Conservation (phyloP, 768 basidiomycete genomes). For the Amanita molliuscula region DNA sequence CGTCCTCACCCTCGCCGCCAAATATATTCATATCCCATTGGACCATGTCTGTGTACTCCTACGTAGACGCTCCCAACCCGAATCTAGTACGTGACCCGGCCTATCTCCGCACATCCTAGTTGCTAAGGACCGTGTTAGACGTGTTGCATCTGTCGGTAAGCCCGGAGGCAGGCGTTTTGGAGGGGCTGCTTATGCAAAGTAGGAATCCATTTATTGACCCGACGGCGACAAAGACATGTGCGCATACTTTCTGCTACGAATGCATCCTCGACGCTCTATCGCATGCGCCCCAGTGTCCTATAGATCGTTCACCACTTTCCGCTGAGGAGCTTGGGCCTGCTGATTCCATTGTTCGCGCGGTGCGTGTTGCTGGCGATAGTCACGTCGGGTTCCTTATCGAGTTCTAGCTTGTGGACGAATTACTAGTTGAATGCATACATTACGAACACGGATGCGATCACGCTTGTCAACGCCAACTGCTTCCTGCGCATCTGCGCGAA, state of each 20-base stretch:
- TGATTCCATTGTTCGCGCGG: constrained; percentile 69
- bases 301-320: constrained; percentile 65
- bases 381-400: neutral
- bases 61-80: constrained; percentile 50
- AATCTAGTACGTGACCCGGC: constrained; percentile 44
- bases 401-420: constrained; percentile 71
- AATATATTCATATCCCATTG: neutral
- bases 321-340: constrained; percentile 52
- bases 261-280: constrained; percentile 67
- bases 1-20: neutral
- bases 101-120: neutral
- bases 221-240: constrained; percentile 60
- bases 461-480: constrained; percentile 56
- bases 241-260: constrained; percentile 80
- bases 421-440: constrained; percentile 63
- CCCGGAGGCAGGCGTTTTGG: neutral
- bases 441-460: constrained; percentile 46
- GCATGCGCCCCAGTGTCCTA: constrained; percentile 67
- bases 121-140: constrained; percentile 28
- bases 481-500: constrained; percentile 53
- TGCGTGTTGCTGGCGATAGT: constrained; percentile 22
- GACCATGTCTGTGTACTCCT: constrained; percentile 35
- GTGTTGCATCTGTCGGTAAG: constrained; percentile 71
- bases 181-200: constrained; percentile 1
- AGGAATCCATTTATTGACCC: constrained; percentile 73